Percentiles rank a stretch among this genome's conserved stretches.
phyloP scores from a whole-genome alignment of 768 basidiomycete genomes.

The Amanita molliuscula region DNA sequence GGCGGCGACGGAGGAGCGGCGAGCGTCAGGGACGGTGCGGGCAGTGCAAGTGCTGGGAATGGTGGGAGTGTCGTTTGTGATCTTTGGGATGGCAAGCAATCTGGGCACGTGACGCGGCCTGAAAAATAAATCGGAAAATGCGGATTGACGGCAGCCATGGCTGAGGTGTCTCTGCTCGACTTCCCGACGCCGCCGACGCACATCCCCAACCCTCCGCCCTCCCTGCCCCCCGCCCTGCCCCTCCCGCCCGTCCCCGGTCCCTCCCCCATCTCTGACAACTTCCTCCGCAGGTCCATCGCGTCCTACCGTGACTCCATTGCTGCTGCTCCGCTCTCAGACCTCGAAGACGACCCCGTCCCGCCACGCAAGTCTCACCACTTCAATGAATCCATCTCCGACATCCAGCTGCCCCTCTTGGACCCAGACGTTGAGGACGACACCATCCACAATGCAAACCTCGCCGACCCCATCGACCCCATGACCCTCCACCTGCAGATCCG shows the following conservation, averaged over 20 bases:
- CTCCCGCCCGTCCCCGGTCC: constrained; percentile 60
- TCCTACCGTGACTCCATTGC: constrained; percentile 8
- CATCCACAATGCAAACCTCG: constrained; percentile 9
- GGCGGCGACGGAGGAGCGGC: constrained; percentile 16
- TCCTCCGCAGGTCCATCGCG: constrained; percentile 19
- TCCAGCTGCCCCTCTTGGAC: constrained; percentile 24
- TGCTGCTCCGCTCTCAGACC: constrained; percentile 14
- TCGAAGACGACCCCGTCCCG: constrained; percentile 12
- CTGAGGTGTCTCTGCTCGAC: constrained; percentile 19
- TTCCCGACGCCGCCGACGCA: constrained; percentile 33
- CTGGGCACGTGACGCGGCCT: constrained; percentile 2
- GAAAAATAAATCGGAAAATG: neutral
- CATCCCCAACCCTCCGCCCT: constrained; percentile 22
- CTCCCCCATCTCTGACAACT: constrained; percentile 38
- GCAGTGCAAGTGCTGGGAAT: constrained; percentile 19
- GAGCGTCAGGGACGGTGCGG: constrained; percentile 17
- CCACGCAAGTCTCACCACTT: constrained; percentile 11
- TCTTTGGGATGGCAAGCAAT: constrained; percentile 11
- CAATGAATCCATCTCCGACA: constrained; percentile 27
- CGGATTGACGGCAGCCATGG: neutral
- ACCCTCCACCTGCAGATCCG: constrained; percentile 14
- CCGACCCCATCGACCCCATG: constrained; percentile 23
- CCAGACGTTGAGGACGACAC: constrained; percentile 15
- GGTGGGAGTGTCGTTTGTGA: constrained; percentile 12
- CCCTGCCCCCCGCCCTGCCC: constrained; percentile 22